Percentiles rank a stretch among this genome's conserved stretches.
Conservation (phyloP, 2,329 filamentous ascomycete species). For the Chaetomiaceae sp. region DNA sequence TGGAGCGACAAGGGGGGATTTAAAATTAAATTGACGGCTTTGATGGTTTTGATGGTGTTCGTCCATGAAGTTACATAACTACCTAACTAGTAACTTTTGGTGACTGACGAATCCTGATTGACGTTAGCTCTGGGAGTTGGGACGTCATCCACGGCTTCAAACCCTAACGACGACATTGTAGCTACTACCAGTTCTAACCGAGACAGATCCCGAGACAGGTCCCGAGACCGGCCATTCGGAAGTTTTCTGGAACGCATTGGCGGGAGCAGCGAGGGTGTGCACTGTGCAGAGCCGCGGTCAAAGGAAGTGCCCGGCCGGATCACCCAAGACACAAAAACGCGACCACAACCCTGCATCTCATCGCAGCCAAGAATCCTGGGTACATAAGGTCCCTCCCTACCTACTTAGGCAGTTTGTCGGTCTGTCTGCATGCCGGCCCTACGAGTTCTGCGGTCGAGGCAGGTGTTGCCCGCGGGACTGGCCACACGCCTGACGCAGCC, state of each 20-base stretch:
- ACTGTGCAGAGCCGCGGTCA: slow-evolving; percentile 18
- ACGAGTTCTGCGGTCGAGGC: slow-evolving; percentile 20
- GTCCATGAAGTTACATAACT: too few relatives aligned
- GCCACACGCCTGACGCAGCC: not conserved
- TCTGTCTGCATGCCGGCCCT: slow-evolving; percentile 22
- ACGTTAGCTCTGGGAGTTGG: too few relatives aligned
- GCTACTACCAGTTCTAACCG: too few relatives aligned
- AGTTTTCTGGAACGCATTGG: slow-evolving; percentile 2
- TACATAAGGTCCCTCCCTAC: too few relatives aligned
- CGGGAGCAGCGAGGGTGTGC: not conserved
- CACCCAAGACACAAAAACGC: not conserved
- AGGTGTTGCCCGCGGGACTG: slow-evolving; percentile 10
- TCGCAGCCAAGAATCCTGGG: not conserved
- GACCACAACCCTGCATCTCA: slow-evolving; percentile 1
- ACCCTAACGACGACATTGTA: too few relatives aligned
- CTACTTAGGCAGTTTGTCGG: too few relatives aligned
- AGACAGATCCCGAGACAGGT: not conserved
- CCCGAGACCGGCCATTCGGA: slow-evolving; percentile 13
- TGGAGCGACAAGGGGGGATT: not conserved
- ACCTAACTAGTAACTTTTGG: too few relatives aligned
- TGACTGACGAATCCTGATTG: too few relatives aligned
- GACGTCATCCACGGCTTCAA: too few relatives aligned
- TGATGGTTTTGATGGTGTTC: too few relatives aligned
- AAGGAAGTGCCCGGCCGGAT: not conserved
- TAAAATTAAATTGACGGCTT: not conserved